Base-by-base conservation (phyloP, 1,284 basidiomycete species). In the Porodaedalea pini region DNA sequence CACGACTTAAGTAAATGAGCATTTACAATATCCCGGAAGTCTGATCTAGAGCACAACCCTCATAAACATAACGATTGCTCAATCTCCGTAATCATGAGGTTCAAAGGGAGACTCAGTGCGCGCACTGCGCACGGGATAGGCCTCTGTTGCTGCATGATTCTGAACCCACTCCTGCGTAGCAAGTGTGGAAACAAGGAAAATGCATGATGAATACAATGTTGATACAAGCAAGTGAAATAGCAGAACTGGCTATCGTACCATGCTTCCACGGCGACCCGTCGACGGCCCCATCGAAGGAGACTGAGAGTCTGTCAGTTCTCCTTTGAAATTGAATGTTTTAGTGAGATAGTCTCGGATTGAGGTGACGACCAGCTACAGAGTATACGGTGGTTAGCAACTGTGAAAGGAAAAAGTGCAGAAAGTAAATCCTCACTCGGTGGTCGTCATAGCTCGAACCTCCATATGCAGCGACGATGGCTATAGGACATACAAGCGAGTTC, bases 371-470 rank as follows among this genome's bases (percentile, higher is more conserved):
- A 89, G 75, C 87, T 90, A 25, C 19, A 2, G 37, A 41, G 39
- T 39, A 41, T 32, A 47, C 51, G 29, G 21, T 47, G 51, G 31
- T 47, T 57, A 51, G 27, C 11, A 44, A 53, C 19, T 43, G n/a
- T n/a, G n/a, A n/a, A 27, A 13, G 41, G 44, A 11, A 17, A 27
- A 40, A 36, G 31, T 23, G 1, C 17, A 44, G n/a, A 19, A 43
- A 50, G 19, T 23, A 23, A 25, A 19, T 34, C 72, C 84, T 59
- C 62, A 90, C 88, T 61, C 76, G 78, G 66, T 92, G 90, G 67
- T 92, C 89, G 58, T 92, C 89, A 52, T 81, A 75, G 51, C 85
- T 86, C 44, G 87, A 88, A 25, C 89, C 89, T n/a, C 88, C 90
- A 69, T 89, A 91, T 61, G 83, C 86, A 8, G 82, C 89, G 34